Evolutionary conservation across 2,329 filamentous ascomycete species (phyloP).

Genomic region (Ophiostoma ips): DNA sequence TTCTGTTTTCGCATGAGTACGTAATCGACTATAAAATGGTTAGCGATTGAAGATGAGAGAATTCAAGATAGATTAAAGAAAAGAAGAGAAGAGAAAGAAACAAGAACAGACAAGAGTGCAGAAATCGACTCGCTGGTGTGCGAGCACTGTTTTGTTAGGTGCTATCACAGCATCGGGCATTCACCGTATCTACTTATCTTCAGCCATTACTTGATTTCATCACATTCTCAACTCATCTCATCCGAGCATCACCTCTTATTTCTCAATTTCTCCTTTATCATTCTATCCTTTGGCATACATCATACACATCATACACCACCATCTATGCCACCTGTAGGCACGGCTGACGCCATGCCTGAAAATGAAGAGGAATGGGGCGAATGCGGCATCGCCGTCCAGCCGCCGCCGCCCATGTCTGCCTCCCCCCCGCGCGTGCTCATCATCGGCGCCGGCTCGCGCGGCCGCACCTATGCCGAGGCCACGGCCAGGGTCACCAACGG

Average conservation of each 20-base stretch:
- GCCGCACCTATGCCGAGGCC: constrained; percentile 57
- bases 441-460: constrained; percentile 71
- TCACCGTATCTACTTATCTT: background rate
- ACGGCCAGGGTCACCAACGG: constrained; percentile 52
- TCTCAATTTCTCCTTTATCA: background rate
- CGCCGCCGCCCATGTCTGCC: constrained; percentile 31
- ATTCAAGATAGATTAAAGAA: background rate
- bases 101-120: no score
- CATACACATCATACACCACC: no score
- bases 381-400: constrained; percentile 19
- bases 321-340: no score
- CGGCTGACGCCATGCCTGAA: no score
- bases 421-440: constrained; percentile 55
- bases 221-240: no score
- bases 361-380: constrained; percentile 10
- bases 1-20: no score
- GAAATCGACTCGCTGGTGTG: no score
- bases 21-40: no score
- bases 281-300: background rate
- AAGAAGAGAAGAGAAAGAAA: background rate
- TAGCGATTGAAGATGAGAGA: background rate
- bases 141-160: no score
- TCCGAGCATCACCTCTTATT: no score
- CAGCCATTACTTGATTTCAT: background rate
- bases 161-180: no score